Base-by-base conservation (phyloP, 2,329 filamentous ascomycete species). In the Hortaea werneckii region DNA sequence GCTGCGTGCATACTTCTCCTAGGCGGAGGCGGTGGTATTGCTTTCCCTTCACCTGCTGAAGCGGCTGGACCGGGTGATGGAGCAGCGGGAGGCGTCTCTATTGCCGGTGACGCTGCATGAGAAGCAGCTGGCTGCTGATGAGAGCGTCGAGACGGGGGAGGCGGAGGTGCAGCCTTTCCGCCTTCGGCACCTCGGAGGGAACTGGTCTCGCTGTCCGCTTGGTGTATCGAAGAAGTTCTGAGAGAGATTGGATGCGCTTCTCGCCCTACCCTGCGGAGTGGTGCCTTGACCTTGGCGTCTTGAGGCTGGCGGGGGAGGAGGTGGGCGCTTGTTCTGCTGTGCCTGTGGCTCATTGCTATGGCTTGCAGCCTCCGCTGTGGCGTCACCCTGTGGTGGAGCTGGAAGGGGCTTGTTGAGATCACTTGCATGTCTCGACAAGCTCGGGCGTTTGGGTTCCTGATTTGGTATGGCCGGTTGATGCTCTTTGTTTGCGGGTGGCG, bases 391-490 rank as follows among this genome's bases (percentile, higher is more conserved):
- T n/a, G 58, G 57, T 27, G 58, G 57, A 34, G 47, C 49, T 40
- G 59, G 78, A 5, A 82, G 68, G 1, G 79, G 78, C 54, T 83
- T 83, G 61, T 80, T 79, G 28, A 78, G 62, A 56, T 80, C 75
- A 10, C 73, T 72, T 3, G 65, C 57, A 9, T 67, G 65, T 11
- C 64, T 64, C 9, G 62, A 47, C 56, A 40, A 45, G 42, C 58
- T 57, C 52, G 50, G 53, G 53, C 49, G 28, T 13, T 51, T 10
- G 12, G 27, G 29, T n/a, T 27, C 29, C 6, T 44, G 34, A 12
- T 26, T n/a, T 35, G 32, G n/a, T 9, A n/a, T 3, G 30, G 48
- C 13, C 50, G 42, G 41, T 44, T 51, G 50, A 9, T 35, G 9
- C 9, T n/a, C 32, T 34, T 46, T 46, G 27, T 49, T 51, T 1